phyloP scores from a whole-genome alignment of 192 early-diverging fungal species.

The Linderina pennispora region DNA sequence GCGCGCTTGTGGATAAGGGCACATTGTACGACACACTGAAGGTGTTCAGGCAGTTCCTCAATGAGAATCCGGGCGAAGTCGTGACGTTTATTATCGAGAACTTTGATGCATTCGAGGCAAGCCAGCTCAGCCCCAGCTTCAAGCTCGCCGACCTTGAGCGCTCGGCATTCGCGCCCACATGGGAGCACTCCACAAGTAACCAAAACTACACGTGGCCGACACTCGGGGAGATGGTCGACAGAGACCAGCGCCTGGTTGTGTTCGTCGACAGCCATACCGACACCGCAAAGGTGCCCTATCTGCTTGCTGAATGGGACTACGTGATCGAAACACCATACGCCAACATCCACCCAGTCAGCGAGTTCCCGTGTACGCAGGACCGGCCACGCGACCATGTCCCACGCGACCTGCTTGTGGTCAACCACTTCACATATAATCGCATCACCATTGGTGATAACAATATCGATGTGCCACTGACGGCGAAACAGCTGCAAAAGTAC shows the following conservation, averaged over 20 bases:
- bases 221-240: constrained; percentile 53
- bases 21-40: constrained; percentile 47
- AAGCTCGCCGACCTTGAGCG: constrained; percentile 43
- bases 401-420: constrained; percentile 34
- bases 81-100: constrained; percentile 76
- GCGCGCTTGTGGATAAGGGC: constrained; percentile 59
- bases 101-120: constrained; percentile 39
- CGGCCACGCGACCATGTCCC: constrained; percentile 24
- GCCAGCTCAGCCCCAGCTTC: constrained; percentile 51
- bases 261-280: constrained; percentile 62
- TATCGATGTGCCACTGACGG: constrained; percentile 24
- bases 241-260: constrained; percentile 59
- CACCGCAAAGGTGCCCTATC: constrained; percentile 43
- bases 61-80: constrained; percentile 64
- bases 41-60: constrained; percentile 53
- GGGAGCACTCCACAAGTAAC: constrained; percentile 6
- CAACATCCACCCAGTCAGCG: constrained; percentile 23
- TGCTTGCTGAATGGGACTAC: constrained; percentile 41
- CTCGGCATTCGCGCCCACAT: constrained; percentile 42
- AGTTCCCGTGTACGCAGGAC: constrained; percentile 38
- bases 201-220: constrained; percentile 60
- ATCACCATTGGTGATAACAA: constrained; percentile 9
- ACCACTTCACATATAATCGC: constrained; percentile 45
- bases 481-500: constrained; percentile 9
- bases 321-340: constrained; percentile 35